phyloP scores from a whole-genome alignment of 805 yeast genomes.

The Lachancea dasiensis region DNA sequence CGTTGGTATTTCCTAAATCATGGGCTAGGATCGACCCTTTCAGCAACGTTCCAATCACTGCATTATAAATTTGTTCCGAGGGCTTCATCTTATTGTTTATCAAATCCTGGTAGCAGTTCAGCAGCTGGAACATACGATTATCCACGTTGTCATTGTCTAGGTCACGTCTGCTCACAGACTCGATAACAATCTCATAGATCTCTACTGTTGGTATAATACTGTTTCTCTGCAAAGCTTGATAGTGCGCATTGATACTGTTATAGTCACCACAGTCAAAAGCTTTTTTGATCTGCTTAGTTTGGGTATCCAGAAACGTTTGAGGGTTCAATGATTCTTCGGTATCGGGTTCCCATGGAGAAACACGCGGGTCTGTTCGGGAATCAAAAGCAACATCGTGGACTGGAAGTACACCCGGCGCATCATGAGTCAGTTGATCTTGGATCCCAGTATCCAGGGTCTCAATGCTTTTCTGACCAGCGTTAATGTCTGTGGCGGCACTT shows the following conservation, averaged over 20 bases:
- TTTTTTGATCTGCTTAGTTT: slow-evolving; percentile 27
- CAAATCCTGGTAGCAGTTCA: slow-evolving; percentile 65
- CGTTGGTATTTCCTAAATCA: slow-evolving; percentile 35
- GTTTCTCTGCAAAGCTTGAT: slow-evolving; percentile 38
- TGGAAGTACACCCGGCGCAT: too few species aligned
- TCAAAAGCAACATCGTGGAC: too few species aligned
- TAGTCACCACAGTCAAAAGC: slow-evolving; percentile 27
- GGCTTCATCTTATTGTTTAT: slow-evolving; percentile 53
- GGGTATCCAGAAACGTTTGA: slow-evolving; percentile 29
- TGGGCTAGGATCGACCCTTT: slow-evolving; percentile 42
- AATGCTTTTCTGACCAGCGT: neutral
- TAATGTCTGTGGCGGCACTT: neutral
- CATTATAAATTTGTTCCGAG: slow-evolving; percentile 45
- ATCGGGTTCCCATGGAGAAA: slow-evolving; percentile 29
- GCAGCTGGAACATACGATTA: slow-evolving; percentile 51
- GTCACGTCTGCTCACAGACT: slow-evolving; percentile 47
- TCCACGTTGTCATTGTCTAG: slow-evolving; percentile 50
- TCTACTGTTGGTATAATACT: slow-evolving; percentile 44
- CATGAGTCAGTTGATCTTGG: too few species aligned
- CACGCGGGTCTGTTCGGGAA: neutral
- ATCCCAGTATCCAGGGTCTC: neutral
- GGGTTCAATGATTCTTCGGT: slow-evolving; percentile 28
- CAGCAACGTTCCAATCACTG: slow-evolving; percentile 46
- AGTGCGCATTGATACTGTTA: slow-evolving; percentile 35
- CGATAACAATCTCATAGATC: slow-evolving; percentile 48